Conservation (phyloP, 345 rosid species). For the Excoecaria cochinchinensis region DNA sequence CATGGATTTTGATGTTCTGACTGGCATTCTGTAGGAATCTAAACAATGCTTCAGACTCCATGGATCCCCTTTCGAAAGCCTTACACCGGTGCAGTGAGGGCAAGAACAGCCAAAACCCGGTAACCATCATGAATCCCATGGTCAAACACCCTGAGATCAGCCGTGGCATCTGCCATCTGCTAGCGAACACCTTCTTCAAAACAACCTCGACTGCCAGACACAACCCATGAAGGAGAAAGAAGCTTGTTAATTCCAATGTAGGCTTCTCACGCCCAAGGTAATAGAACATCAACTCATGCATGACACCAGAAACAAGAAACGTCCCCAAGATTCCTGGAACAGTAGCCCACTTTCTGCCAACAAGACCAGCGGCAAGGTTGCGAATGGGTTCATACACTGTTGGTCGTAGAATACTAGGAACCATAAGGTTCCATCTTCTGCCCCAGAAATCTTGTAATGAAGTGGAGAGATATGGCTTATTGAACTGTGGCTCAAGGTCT, state of each 20-base stretch:
- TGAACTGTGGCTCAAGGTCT: conserved; percentile 54
- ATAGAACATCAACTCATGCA: conserved; percentile 27
- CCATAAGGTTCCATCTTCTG: conserved; percentile 28
- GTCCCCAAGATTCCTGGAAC: conserved; percentile 16
- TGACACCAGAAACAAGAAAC: conserved; percentile 20
- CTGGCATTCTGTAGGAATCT: neutral
- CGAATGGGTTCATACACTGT: conserved; percentile 19
- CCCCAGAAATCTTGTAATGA: conserved; percentile 31
- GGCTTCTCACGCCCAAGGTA: conserved; percentile 19
- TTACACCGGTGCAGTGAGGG: conserved; percentile 35
- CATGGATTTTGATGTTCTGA: neutral
- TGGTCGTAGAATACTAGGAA: conserved; percentile 20
- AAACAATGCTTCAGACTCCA: conserved; percentile 2
- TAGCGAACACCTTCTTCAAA: conserved; percentile 34
- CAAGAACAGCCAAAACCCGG: conserved; percentile 45
- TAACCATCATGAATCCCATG: conserved; percentile 36
- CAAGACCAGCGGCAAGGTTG: neutral
- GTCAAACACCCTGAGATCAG: conserved; percentile 35
- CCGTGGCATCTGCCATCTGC: conserved; percentile 26
- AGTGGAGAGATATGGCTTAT: conserved; percentile 46
- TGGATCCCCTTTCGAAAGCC: conserved; percentile 8
- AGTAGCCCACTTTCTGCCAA: conserved; percentile 10
- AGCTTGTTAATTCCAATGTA: conserved; percentile 11
- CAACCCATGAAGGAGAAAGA: conserved; percentile 24
- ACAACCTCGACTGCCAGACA: conserved; percentile 11